Percentiles rank a stretch among this genome's conserved stretches.
phyloP scores from a whole-genome alignment of 495 filamentous ascomycete genomes.

The Cercophora scortea region DNA sequence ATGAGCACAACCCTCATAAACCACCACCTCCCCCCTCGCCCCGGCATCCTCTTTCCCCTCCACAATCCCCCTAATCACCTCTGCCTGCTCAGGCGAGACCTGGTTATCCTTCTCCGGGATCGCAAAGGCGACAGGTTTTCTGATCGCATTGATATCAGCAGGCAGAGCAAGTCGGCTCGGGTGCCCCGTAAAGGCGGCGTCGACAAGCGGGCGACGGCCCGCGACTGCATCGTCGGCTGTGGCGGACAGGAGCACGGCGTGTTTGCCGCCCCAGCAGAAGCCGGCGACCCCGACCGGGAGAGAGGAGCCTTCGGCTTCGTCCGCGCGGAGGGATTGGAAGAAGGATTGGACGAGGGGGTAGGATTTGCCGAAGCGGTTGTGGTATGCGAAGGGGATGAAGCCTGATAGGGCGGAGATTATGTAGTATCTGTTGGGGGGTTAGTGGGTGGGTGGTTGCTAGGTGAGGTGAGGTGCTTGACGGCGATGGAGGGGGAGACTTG shows the following conservation, averaged over 20 bases:
- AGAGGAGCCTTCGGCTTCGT: constrained; percentile 1
- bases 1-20: constrained; percentile 13
- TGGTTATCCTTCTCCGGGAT: constrained; percentile 2
- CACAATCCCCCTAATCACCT: constrained; percentile 4
- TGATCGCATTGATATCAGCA: constrained; percentile 12
- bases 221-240: background rate
- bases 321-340: constrained; percentile 3
- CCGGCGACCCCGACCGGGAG: constrained; percentile 14
- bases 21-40: constrained; percentile 8
- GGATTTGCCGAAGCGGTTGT: background rate
- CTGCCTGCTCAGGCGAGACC: constrained; percentile 5
- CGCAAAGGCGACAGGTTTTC: constrained; percentile 15
- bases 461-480: background rate
- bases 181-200: constrained; percentile 16
- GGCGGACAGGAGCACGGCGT: constrained; percentile 9
- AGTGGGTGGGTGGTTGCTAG: background rate
- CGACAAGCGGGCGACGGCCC: constrained; percentile 9
- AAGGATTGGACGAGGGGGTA: constrained; percentile 17
- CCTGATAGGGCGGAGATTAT: background rate
- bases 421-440: background rate
- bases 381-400: background rate
- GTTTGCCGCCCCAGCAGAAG: constrained; percentile 22
- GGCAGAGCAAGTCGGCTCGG: constrained; percentile 8
- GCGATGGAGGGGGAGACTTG: background rate
- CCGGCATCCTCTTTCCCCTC: constrained; percentile 5